phyloP scores from a whole-genome alignment of 345 rosid species.

The Nasturtium officinale region DNA sequence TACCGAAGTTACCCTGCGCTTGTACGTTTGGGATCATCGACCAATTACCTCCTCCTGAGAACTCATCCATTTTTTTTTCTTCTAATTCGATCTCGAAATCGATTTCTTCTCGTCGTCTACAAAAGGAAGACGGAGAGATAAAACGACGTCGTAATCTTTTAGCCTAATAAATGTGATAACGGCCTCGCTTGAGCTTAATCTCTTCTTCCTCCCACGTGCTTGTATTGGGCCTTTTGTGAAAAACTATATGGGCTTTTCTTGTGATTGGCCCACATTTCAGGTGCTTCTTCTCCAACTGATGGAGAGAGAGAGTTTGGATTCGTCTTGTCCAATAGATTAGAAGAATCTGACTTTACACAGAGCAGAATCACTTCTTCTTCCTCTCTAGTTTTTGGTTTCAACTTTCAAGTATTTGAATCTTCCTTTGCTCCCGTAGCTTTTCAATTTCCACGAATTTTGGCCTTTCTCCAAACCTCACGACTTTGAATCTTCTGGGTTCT shows the following conservation, averaged over 20 bases:
- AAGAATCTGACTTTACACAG: neutral
- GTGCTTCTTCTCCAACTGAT: neutral
- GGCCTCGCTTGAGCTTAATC: neutral
- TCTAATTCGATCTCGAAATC: slow-evolving; percentile 7
- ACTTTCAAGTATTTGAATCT: neutral
- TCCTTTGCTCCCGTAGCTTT: no score
- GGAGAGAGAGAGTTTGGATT: neutral
- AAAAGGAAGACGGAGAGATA: neutral
- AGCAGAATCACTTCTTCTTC: neutral
- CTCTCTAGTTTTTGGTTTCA: neutral
- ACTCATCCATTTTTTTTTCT: slow-evolving; percentile 38
- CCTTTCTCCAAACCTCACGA: no score
- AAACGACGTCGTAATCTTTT: neutral
- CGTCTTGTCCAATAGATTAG: neutral
- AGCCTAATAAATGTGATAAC: neutral
- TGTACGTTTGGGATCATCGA: slow-evolving; percentile 55
- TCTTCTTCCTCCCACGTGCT: no score
- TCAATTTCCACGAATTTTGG: no score
- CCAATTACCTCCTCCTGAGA: slow-evolving; percentile 52
- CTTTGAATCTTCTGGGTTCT: no score
- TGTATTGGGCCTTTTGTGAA: neutral
- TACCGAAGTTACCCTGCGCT: slow-evolving; percentile 50
- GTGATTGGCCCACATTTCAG: neutral
- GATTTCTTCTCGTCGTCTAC: neutral
- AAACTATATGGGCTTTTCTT: neutral